Evolutionary conservation across 352 stramenopile species (phyloP), one percentile per base, ranked within the genome.

Genomic region (Phytopythium mirpurense): DNA sequence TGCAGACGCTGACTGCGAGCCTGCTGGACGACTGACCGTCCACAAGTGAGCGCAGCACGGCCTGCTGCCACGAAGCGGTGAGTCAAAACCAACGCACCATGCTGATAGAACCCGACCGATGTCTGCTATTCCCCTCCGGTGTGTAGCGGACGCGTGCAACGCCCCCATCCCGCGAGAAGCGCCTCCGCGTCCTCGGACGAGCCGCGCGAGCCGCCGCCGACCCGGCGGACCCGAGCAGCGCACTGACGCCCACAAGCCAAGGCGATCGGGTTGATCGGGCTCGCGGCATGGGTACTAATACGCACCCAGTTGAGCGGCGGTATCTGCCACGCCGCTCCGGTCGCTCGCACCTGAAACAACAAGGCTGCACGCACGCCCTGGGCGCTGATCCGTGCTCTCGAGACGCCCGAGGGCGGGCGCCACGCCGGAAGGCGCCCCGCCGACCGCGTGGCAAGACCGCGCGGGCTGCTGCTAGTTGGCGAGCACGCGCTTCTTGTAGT

Each of bases 401-500:
- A n/a, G n/a, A n/a, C n/a, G n/a, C n/a, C n/a, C n/a, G n/a, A n/a
- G n/a, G n/a, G n/a, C n/a, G n/a, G n/a, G n/a, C n/a, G n/a, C n/a
- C n/a, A n/a, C n/a, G n/a, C n/a, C n/a, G n/a, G n/a, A n/a, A n/a
- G n/a, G n/a, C n/a, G n/a, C n/a, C n/a, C n/a, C n/a, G n/a, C n/a
- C n/a, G n/a, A n/a, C n/a, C n/a, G n/a, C n/a, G n/a, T n/a, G n/a
- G n/a, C n/a, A n/a, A n/a, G n/a, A n/a, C n/a, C n/a, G n/a, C n/a
- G n/a, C n/a, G n/a, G n/a, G n/a, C n/a, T n/a, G n/a, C n/a, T n/a
- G n/a, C n/a, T 79, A 80, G 32, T 72, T 70, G 34, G 73, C 72
- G 43, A 94, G 65, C 61, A 94, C 81, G 14, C 68, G 68, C 52
- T 72, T 82, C 68, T 92, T 92, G 75, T 94, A 94, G 36, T 92